These are phyloP conservation scores for Cryphonectria naterciae DNA, from an alignment of 2,329 filamentous ascomycete genomes.

Conservation along the genomic window DNA sequence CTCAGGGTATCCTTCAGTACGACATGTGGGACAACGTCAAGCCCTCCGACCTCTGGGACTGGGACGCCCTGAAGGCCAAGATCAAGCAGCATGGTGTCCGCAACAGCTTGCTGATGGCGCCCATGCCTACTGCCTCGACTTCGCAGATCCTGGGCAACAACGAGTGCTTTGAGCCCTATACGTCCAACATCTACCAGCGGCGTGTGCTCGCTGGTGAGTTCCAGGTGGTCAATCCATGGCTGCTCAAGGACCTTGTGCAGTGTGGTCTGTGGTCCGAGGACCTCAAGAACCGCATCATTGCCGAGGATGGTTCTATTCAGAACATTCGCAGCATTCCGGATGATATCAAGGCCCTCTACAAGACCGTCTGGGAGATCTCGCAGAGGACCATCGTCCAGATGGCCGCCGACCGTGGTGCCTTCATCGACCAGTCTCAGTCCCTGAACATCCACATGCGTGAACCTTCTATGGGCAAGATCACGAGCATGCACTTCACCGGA, in stretches of 20 bases:
- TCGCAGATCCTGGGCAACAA: conserved; percentile 99
- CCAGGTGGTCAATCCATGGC: conserved; percentile 99
- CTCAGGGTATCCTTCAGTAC: conserved; percentile 94
- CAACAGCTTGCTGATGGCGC: conserved; percentile 92
- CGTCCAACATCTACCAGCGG: conserved; percentile 98
- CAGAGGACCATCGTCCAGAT: conserved; percentile 96
- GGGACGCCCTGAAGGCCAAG: conserved; percentile 83
- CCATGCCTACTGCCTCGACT: conserved; percentile 97
- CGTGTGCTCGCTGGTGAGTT: conserved; percentile 98
- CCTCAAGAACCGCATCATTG: conserved; percentile 99
- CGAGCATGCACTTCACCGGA: conserved; percentile 97
- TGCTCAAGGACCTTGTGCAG: conserved; percentile 96
- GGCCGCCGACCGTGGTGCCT: conserved; percentile 96
- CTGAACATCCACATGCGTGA: conserved; percentile 99
- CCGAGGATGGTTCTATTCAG: conserved; percentile 93
- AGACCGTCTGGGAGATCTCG: conserved; percentile 99
- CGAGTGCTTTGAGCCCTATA: conserved; percentile 99
- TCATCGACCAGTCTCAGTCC: conserved; percentile 98
- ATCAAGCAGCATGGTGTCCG: conserved; percentile 92
- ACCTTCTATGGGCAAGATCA: conserved; percentile 99
- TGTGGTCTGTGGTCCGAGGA: conserved; percentile 98
- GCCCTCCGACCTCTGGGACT: conserved; percentile 95
- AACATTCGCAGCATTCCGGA: conserved; percentile 95
- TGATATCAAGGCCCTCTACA: conserved; percentile 96
- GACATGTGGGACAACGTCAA: conserved; percentile 94